Evolutionary conservation across 139 green algal species (phyloP).

Genomic region (Chlorella sp.): DNA sequence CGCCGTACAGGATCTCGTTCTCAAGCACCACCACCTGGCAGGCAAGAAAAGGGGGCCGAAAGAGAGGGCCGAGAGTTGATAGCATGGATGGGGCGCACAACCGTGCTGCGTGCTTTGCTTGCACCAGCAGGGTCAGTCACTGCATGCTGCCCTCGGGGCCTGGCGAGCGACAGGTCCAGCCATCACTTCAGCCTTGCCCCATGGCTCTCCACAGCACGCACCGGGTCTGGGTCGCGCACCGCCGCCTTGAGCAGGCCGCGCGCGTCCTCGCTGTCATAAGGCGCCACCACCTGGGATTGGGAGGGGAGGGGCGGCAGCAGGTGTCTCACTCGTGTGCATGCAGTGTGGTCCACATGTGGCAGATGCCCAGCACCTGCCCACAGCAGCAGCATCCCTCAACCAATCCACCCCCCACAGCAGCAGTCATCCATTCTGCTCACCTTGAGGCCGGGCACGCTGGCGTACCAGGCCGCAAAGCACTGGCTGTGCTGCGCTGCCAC

Average conservation of each 20-base stretch:
- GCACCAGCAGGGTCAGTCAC: no score
- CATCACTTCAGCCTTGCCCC: no score
- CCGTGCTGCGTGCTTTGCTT: no score
- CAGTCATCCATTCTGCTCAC: conserved; percentile 44
- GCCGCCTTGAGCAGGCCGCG: conserved; percentile 96
- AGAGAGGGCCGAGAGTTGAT: no score
- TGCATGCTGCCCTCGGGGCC: no score
- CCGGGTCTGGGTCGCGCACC: conserved; percentile 96
- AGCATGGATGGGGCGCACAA: no score
- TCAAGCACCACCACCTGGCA: conserved; percentile 96
- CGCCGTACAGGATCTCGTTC: conserved; percentile 98
- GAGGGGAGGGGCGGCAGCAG: not conserved
- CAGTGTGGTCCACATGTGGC: no score
- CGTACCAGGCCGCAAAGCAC: conserved; percentile 99
- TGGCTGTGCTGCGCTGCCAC: conserved; percentile 98
- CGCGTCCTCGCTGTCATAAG: conserved; percentile 95
- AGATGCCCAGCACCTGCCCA: no score
- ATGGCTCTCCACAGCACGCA: not conserved
- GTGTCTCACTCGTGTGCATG: no score
- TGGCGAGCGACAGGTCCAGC: no score
- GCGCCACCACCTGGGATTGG: conserved; percentile 86
- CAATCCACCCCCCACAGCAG: not conserved
- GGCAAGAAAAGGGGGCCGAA: no score
- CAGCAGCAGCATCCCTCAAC: no score
- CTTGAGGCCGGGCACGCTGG: conserved; percentile 94